phyloP scores from a whole-genome alignment of 2,329 filamentous ascomycete species.

The Fusarium penzigii region DNA sequence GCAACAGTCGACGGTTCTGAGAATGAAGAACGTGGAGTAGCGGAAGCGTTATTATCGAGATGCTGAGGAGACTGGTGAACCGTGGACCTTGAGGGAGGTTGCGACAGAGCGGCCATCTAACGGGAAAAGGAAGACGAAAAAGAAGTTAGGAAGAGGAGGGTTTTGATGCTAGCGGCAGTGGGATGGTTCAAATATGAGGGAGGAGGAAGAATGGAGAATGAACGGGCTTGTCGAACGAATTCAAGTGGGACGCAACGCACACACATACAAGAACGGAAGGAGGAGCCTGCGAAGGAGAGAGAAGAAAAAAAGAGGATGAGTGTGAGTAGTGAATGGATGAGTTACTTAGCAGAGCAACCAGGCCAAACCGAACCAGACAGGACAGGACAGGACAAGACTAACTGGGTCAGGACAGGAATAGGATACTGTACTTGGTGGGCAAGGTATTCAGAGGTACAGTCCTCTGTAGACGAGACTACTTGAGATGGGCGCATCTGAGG shows the following conservation, averaged over 20 bases:
- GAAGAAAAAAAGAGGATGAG: too few relatives aligned
- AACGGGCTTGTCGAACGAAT: constrained; percentile 21
- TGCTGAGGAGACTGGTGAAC: constrained; percentile 31
- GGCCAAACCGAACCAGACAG: too few relatives aligned
- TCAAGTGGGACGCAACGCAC: constrained; percentile 17
- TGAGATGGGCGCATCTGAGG: not conserved
- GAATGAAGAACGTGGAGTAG: constrained; percentile 33
- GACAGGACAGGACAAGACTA: too few relatives aligned
- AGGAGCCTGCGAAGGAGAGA: too few relatives aligned
- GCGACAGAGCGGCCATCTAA: constrained; percentile 50
- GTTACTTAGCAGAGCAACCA: too few relatives aligned
- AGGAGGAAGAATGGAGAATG: constrained; percentile 22
- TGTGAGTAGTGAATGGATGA: too few relatives aligned
- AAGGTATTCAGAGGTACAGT: too few relatives aligned
- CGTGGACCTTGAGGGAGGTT: constrained; percentile 33
- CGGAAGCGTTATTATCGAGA: constrained; percentile 23
- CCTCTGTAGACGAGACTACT: not conserved
- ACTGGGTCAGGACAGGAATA: too few relatives aligned
- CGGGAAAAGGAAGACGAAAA: constrained; percentile 28
- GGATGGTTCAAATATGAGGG: constrained; percentile 38
- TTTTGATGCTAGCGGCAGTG: constrained; percentile 32
- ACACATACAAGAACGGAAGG: too few relatives aligned
- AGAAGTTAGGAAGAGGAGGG: constrained; percentile 30
- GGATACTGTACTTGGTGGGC: too few relatives aligned
- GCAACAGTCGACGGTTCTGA: constrained; percentile 28